These are phyloP conservation scores for Boletus rubescentipes DNA, from an alignment of 768 basidiomycete species.

Conservation along the genomic window DNA sequence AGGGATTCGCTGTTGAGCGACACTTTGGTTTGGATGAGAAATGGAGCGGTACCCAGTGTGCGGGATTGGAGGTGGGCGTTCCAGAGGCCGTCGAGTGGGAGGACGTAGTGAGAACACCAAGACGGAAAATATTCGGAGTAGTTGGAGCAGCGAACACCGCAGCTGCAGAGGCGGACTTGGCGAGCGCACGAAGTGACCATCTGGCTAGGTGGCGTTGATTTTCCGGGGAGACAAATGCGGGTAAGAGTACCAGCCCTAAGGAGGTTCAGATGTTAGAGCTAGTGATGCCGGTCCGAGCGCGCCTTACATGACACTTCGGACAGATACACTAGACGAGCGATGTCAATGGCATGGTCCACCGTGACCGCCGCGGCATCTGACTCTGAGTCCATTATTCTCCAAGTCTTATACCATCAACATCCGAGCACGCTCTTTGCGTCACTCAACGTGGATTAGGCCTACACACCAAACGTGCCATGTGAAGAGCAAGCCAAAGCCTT, in stretches of 20 bases:
- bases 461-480: slow-evolving; percentile 37
- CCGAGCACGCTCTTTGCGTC: slow-evolving; percentile 41
- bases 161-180: too few relatives aligned
- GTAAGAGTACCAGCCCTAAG: slow-evolving; percentile 82
- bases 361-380: too few relatives aligned
- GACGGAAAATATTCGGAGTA: too few relatives aligned
- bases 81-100: slow-evolving; percentile 83
- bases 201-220: slow-evolving; percentile 68
- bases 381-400: too few relatives aligned
- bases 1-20: slow-evolving; percentile 15
- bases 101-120: slow-evolving; percentile 83
- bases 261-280: not conserved
- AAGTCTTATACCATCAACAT: too few relatives aligned
- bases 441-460: slow-evolving; percentile 45
- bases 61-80: slow-evolving; percentile 44
- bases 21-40: slow-evolving; percentile 40
- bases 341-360: too few relatives aligned
- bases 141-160: too few relatives aligned
- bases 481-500: slow-evolving; percentile 1
- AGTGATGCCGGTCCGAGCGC: too few relatives aligned
- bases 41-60: slow-evolving; percentile 38
- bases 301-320: too few relatives aligned
- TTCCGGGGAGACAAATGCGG: slow-evolving; percentile 59
- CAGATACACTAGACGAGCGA: too few relatives aligned
- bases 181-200: slow-evolving; percentile 71